These are phyloP conservation scores for Balamuthia mandrillaris DNA, from an alignment of 208 protist species.

Conservation along the genomic window DNA sequence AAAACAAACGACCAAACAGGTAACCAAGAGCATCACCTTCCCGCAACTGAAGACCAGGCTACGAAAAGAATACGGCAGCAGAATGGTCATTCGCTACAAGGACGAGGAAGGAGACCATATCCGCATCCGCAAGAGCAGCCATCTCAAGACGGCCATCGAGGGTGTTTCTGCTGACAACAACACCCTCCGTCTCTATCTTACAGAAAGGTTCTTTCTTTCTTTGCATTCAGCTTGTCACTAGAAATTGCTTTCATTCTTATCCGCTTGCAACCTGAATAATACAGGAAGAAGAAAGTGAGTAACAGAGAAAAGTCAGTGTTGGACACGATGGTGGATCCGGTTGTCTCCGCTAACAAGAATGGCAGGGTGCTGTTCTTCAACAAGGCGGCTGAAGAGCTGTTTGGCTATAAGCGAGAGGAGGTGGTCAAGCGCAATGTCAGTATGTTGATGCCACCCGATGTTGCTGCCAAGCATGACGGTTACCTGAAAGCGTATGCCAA, in stretches of 20 bases:
- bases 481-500: too few relatives aligned
- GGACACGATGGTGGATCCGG: background rate
- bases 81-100: conserved; percentile 10
- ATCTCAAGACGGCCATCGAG: background rate
- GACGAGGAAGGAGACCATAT: background rate
- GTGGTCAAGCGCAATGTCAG: conserved; percentile 31
- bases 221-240: background rate
- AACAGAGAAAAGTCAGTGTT: background rate
- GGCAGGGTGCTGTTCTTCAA: background rate
- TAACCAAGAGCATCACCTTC: background rate
- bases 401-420: conserved; percentile 46
- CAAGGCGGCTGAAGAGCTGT: conserved; percentile 31
- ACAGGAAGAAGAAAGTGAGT: conserved; percentile 9
- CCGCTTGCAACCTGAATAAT: background rate
- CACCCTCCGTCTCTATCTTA: background rate
- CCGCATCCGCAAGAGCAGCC: background rate
- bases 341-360: background rate
- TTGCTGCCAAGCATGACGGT: conserved; percentile 31
- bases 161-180: background rate
- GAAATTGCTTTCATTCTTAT: background rate
- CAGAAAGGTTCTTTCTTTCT: background rate
- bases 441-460: conserved; percentile 25
- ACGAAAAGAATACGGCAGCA: background rate
- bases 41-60: background rate
- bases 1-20: too few relatives aligned